Conservation (phyloP, 2,329 filamentous ascomycete species). For the Penicillium glabrum region DNA sequence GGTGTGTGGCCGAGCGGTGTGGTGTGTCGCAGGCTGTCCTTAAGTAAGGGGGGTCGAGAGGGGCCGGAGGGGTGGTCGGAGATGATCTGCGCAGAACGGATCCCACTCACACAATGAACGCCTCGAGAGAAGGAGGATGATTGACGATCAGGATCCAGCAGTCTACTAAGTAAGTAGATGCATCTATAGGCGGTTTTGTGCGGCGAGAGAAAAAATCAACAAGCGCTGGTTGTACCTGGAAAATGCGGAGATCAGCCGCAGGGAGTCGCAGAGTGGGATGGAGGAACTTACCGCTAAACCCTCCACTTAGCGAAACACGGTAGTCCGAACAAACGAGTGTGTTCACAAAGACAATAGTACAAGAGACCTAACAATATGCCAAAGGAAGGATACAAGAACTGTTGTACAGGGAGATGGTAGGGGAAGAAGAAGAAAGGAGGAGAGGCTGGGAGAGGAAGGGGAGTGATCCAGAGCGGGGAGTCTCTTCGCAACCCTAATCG, state of each 20-base stretch:
- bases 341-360: constrained; percentile 14
- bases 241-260: constrained; percentile 36
- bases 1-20: constrained; percentile 32
- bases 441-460: constrained; percentile 18
- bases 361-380: constrained; percentile 15
- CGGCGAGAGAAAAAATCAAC: constrained; percentile 10
- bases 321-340: constrained; percentile 26
- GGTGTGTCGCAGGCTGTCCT: constrained; percentile 14
- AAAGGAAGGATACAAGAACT: constrained; percentile 20
- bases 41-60: constrained; percentile 38
- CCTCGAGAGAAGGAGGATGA: constrained; percentile 29
- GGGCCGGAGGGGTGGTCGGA: constrained; percentile 37
- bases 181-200: constrained; percentile 21
- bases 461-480: constrained; percentile 21
- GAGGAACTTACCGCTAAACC: constrained; percentile 22
- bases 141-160: constrained; percentile 9
- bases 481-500: constrained; percentile 17
- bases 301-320: constrained; percentile 20
- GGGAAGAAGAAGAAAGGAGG: constrained; percentile 19
- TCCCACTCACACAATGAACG: constrained; percentile 40
- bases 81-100: constrained; percentile 28
- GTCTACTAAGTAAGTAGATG: constrained; percentile 6
- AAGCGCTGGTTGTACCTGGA: constrained; percentile 22
- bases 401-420: constrained; percentile 24
- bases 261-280: constrained; percentile 28